A percentile compares a stretch with the other conserved stretches of the same genome.
phyloP scores from a whole-genome alignment of 495 filamentous ascomycete genomes.

The Pseudomonodictys pantanalensis region DNA sequence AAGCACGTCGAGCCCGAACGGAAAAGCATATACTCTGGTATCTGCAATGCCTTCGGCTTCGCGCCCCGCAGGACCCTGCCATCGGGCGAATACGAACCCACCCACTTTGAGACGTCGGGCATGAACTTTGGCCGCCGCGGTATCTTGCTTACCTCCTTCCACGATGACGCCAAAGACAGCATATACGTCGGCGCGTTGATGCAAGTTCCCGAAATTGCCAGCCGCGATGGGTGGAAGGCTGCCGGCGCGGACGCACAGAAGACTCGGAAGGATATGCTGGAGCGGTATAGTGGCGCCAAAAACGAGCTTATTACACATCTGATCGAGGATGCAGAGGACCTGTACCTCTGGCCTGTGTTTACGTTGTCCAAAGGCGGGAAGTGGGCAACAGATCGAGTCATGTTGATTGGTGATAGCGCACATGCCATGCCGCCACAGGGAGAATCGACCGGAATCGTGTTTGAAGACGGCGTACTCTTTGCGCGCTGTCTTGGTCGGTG shows the following conservation, averaged over 20 bases:
- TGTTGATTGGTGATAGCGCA: slow-evolving; percentile 58
- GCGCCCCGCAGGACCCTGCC: slow-evolving; percentile 20
- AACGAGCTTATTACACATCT: slow-evolving; percentile 52
- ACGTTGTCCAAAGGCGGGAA: slow-evolving; percentile 50
- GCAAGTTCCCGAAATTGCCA: slow-evolving; percentile 48
- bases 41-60: slow-evolving; percentile 53
- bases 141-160: slow-evolving; percentile 53
- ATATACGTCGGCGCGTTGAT: slow-evolving; percentile 59
- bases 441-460: slow-evolving; percentile 58
- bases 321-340: slow-evolving; percentile 49
- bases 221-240: slow-evolving; percentile 51
- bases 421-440: slow-evolving; percentile 65
- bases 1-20: slow-evolving; percentile 52
- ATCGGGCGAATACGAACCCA: slow-evolving; percentile 37
- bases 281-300: slow-evolving; percentile 47
- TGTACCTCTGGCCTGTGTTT: slow-evolving; percentile 61
- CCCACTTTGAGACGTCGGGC: slow-evolving; percentile 50
- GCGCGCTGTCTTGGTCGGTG: slow-evolving; percentile 44
- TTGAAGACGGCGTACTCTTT: slow-evolving; percentile 61
- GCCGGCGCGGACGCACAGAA: slow-evolving; percentile 42
- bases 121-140: slow-evolving; percentile 55
- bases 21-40: slow-evolving; percentile 54
- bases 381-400: slow-evolving; percentile 51
- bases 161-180: slow-evolving; percentile 45
- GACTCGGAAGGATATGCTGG: slow-evolving; percentile 46